phyloP scores from a whole-genome alignment of 2,329 filamentous ascomycete genomes.

The Aspergillus texensis region DNA sequence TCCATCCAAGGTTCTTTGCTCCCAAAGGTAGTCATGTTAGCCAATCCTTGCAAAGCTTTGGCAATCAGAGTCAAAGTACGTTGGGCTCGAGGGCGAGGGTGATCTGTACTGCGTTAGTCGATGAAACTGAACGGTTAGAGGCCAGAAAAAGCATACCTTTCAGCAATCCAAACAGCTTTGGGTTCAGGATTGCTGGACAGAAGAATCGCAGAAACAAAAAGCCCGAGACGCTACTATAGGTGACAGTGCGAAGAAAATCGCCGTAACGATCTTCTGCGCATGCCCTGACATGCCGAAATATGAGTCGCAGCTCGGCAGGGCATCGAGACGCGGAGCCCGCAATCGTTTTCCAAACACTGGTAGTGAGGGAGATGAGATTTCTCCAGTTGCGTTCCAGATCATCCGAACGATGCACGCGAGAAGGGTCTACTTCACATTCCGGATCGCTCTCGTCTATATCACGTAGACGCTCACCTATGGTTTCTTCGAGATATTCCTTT shows the following conservation, averaged over 20 bases:
- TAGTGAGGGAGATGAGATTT: conserved; percentile 73
- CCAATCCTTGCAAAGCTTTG: conserved; percentile 86
- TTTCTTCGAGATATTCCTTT: conserved; percentile 88
- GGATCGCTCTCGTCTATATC: conserved; percentile 90
- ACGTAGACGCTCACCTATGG: conserved; percentile 78
- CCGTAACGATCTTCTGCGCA: conserved; percentile 95
- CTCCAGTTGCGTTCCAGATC: conserved; percentile 85
- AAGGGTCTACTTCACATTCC: conserved; percentile 94
- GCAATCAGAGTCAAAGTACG: conserved; percentile 89
- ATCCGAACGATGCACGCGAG: conserved; percentile 66
- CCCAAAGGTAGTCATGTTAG: conserved; percentile 88
- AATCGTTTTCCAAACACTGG: conserved; percentile 84
- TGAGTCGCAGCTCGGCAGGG: conserved; percentile 77
- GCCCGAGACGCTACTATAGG: conserved; percentile 91
- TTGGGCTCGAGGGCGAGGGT: conserved; percentile 79
- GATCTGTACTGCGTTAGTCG: conserved; percentile 57
- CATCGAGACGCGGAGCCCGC: conserved; percentile 72
- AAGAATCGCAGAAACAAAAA: conserved; percentile 95
- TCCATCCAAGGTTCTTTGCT: conserved; percentile 99
- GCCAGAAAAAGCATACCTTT: conserved; percentile 53
- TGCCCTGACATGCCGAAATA: conserved; percentile 87
- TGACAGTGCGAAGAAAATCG: conserved; percentile 84
- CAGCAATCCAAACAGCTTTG: conserved; percentile 86
- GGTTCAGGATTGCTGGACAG: conserved; percentile 92
- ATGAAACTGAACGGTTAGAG: conserved; percentile 16